Base-by-base conservation (phyloP, 257 asterid species). In the Solanum piurae region DNA sequence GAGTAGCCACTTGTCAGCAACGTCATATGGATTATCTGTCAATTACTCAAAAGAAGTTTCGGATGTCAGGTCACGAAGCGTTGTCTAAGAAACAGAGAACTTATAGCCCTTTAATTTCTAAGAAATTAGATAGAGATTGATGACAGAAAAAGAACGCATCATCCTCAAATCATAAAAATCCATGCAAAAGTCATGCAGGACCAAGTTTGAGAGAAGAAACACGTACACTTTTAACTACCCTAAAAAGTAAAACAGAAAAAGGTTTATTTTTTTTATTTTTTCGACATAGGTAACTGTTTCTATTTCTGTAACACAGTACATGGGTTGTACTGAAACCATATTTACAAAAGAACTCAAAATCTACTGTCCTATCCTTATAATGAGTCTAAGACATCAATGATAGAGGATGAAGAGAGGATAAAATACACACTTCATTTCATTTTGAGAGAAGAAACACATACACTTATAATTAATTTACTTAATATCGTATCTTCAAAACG, bases 1-100 rank as follows among this genome's bases (percentile, higher is more conserved):
- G 88, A 97, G 93, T 44, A 97, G 94, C 99, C 99, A 97, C 93
- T 94, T 93, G 86, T 97, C 99, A 88, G 99, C 99, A 90, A 91
- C 95, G 62, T 89, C 94, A 88, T 97, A 97, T 87, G 98, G 99
- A 90, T 94, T 94, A 89, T 96, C 99, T 97, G 94, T 86, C 87
- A 88, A 92, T 73, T 58, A 87, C 85, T 87, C 90, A 87, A 38
- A 46, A 42, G 44, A 82, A 82, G 36, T 60, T 80, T 27, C n/a
- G 38, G 64, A 46, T 20, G 14, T 9, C 33, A 72, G 88, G 55
- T 86, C 55, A 12, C 25, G 46, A 49, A 60, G 31, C 52, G 27
- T 33, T 46, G 29, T 49, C 68, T 80, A 44, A 42, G 62, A 44
- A 79, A 76, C 44, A 44, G 25, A 79, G 23, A 76, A 38, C 7